Base-by-base conservation (phyloP, 2,329 filamentous ascomycete genomes). In the Metarhizium album region DNA sequence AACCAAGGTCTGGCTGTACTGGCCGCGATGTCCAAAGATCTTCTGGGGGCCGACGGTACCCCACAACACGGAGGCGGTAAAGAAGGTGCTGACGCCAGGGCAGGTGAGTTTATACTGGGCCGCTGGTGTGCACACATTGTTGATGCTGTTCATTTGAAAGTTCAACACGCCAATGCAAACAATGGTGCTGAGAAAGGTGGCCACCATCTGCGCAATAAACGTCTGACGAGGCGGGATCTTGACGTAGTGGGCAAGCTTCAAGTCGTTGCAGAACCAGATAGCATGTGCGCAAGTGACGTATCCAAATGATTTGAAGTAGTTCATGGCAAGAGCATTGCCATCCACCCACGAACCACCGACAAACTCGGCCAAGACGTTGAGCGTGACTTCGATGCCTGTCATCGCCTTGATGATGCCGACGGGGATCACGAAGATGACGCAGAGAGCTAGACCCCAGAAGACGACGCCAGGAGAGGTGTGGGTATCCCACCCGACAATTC, bases 191-290 rank as follows among this genome's bases (percentile, higher is more conserved):
- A 78, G 63, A 20, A 81, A 66, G 2, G 76, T 82, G 33, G 78
- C 77, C 9, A 76, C 66, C 59, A 82, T 76, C 62, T 83, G 79
- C 1, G 78, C 78, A 22, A 69, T 64, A 56, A 83, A 83, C 3
- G 79, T 77, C 29, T 80, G 73, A 11, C 75, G 73, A 0, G 80
- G 80, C 4, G 80, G 78, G 18, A 83, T 79, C 66, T 81, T 81
- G 65, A 78, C 72, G 62, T 81, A 81, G 55, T 75, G 73, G 8
- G 72, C 73, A 14, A 75, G 70, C 60, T 75, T 75, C 35, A 73
- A 60, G 54, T 72, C 73, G 55, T 70, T 71, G 52, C 66, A 70
- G 59, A 78, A 78, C 60, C 68, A 68, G 22, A 78, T 65, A n/a
- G 74, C 73, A 54, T 77, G 73, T 0, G 73, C 71, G 48, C 72